Evolutionary conservation across 768 basidiomycete genomes (phyloP), one percentile per base, ranked within the genome.

Genomic region (Gymnopilus dilepis): DNA sequence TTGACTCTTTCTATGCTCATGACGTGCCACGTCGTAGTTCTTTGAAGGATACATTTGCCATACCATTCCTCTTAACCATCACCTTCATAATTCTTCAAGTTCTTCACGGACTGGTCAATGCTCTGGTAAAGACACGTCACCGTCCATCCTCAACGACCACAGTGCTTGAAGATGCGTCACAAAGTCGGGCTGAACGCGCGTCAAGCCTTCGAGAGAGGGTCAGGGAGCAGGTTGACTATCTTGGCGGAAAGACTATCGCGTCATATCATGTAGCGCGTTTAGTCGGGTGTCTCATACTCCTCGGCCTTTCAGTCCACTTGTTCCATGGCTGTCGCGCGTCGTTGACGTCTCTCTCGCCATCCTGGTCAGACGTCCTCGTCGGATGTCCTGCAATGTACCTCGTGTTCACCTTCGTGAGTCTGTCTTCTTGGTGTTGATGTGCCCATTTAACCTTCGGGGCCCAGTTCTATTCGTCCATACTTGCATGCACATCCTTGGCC

Each of bases 381-480:
- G 28, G 59, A 28, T 66, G 63, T 42, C 65, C 63, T 11, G 67
- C 64, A 40, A 15, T 60, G 3, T 62, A 56, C 8, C 38, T 62
- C 28, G 51, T 63, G 8, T 12, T 56, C 24, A 59, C 65, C 6
- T 69, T 60, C 37, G 65, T 66, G 56, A 61, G 62, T 26, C 15
- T 37, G 28, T 21, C n/a, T 2, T n/a, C 26, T 28, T 17, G 1
- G 17, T 21, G 4, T 51, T 38, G 8, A 19, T 60, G 31, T 37
- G 6, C 21, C 40, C 24, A 7, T 30, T n/a, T 45, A 41, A 26
- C 38, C 11, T 17, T 30, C 38, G 19, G 0, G 28, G 8, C n/a
- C 8, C 42, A 84, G 82, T 59, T 67, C 22, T 84, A 83, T 63
- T 69, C 75, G 15, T 73, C 78, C 6, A 54, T 83, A 31, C 68